These are phyloP conservation scores for Epichloe sylvatica DNA, from an alignment of 2,329 filamentous ascomycete species.

Conservation along the genomic window DNA sequence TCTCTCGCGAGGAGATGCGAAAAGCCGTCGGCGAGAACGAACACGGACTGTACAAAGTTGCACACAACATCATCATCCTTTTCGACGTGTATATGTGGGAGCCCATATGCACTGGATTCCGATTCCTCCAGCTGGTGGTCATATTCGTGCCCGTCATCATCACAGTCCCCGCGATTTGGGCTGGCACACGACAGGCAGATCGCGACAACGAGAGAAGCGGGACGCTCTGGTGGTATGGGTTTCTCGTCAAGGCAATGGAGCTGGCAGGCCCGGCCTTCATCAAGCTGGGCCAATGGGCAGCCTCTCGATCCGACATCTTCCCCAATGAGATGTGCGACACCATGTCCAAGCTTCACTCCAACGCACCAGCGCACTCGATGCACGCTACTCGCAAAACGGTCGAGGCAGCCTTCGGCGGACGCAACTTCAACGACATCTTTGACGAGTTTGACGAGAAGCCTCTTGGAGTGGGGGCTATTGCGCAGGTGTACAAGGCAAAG, in stretches of 20 bases:
- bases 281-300: conserved; percentile 98
- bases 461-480: conserved; percentile 87
- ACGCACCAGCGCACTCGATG: conserved; percentile 84
- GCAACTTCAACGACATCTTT: conserved; percentile 79
- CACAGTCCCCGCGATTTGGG: conserved; percentile 65
- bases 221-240: conserved; percentile 87
- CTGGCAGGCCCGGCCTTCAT: conserved; percentile 90
- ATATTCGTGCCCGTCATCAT: conserved; percentile 88
- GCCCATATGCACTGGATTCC: conserved; percentile 69
- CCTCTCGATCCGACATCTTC: conserved; percentile 91
- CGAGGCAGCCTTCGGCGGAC: conserved; percentile 64
- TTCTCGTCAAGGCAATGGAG: conserved; percentile 82
- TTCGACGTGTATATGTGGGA: conserved; percentile 67
- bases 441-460: conserved; percentile 87
- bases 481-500: conserved; percentile 94
- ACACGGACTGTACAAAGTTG: conserved; percentile 41
- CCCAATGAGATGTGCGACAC: conserved; percentile 80
- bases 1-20: conserved; percentile 62
- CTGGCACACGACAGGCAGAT: conserved; percentile 50
- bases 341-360: conserved; percentile 90
- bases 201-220: conserved; percentile 64
- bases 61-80: conserved; percentile 48
- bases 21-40: conserved; percentile 52
- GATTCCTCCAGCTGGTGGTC: conserved; percentile 73
- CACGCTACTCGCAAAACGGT: conserved; percentile 67